Evolutionary conservation across 1,284 basidiomycete genomes (phyloP).

Genomic region (Apiotrichum sp.): DNA sequence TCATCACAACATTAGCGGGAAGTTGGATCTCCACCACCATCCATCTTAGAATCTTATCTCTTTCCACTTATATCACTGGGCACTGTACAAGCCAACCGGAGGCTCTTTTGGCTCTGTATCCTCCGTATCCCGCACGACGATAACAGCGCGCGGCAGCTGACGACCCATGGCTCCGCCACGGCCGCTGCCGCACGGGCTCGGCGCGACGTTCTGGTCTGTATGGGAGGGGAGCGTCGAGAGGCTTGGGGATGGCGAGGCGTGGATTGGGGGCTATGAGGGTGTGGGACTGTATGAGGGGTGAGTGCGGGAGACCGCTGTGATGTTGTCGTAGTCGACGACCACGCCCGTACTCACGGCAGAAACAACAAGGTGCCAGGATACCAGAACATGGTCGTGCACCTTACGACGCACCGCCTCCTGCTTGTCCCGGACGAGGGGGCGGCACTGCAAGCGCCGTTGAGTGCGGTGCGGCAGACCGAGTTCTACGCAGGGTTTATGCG

Average conservation of each 20-base stretch:
- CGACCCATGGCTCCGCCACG: too few species aligned
- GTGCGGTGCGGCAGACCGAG: slow-evolving; percentile 69
- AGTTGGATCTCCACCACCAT: too few species aligned
- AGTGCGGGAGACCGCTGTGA: slow-evolving; percentile 28
- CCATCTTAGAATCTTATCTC: too few species aligned
- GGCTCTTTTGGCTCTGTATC: too few species aligned
- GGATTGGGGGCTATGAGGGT: slow-evolving; percentile 63
- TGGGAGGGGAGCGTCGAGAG: slow-evolving; percentile 23
- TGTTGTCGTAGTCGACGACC: too few species aligned
- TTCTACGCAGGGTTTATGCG: slow-evolving; percentile 88
- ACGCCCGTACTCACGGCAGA: slow-evolving; percentile 47
- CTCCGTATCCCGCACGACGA: too few species aligned
- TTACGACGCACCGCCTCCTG: slow-evolving; percentile 69
- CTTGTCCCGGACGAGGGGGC: slow-evolving; percentile 25
- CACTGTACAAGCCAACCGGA: too few species aligned
- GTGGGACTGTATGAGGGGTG: slow-evolving; percentile 89
- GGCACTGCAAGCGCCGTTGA: slow-evolving; percentile 55
- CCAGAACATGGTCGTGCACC: slow-evolving; percentile 63
- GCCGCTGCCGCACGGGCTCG: slow-evolving; percentile 22
- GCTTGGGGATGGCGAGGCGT: slow-evolving; percentile 62
- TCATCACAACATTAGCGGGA: too few species aligned
- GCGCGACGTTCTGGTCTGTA: slow-evolving; percentile 25
- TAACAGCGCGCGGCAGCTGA: too few species aligned
- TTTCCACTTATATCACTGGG: too few species aligned
- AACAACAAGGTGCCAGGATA: slow-evolving; percentile 63